Conservation (phyloP, 2,329 filamentous ascomycete species). For the Amesomyces nigricolor region DNA sequence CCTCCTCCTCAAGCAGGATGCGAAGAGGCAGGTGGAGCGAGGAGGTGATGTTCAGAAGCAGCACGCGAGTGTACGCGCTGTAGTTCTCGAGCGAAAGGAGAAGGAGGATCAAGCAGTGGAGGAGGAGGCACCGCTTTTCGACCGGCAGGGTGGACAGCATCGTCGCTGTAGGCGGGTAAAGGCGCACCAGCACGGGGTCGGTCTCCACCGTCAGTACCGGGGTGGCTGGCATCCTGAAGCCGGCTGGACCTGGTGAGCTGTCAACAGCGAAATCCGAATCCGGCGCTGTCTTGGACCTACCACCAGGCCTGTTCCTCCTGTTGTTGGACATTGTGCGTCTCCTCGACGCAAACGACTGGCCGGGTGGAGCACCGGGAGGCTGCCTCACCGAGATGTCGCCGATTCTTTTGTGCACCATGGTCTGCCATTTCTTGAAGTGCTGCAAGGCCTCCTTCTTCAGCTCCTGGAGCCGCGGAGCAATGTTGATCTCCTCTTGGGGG, state of each 20-base stretch:
- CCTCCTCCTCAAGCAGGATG: slow-evolving; percentile 64
- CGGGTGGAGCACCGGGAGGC: slow-evolving; percentile 32
- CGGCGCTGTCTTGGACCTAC: slow-evolving; percentile 9
- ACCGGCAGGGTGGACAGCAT: slow-evolving; percentile 53
- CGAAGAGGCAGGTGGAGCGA: slow-evolving; percentile 63
- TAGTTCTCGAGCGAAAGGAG: slow-evolving; percentile 74
- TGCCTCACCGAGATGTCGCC: slow-evolving; percentile 57
- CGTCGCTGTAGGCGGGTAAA: slow-evolving; percentile 57
- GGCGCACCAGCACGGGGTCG: slow-evolving; percentile 42
- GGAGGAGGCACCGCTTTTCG: slow-evolving; percentile 59
- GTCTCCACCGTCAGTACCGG: slow-evolving; percentile 37
- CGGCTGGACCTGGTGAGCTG: slow-evolving; percentile 23
- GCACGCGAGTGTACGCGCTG: slow-evolving; percentile 63
- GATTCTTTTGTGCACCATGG: slow-evolving; percentile 62
- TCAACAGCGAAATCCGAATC: slow-evolving; percentile 19
- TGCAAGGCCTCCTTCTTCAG: slow-evolving; percentile 63
- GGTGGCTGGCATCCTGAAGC: slow-evolving; percentile 25
- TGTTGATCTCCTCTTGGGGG: slow-evolving; percentile 32
- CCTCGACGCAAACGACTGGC: slow-evolving; percentile 20
- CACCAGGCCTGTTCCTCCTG: slow-evolving; percentile 21
- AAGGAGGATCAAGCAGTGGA: slow-evolving; percentile 68
- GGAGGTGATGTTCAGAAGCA: slow-evolving; percentile 64
- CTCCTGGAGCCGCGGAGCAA: slow-evolving; percentile 41
- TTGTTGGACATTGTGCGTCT: slow-evolving; percentile 19
- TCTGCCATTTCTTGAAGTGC: slow-evolving; percentile 78